phyloP scores from a whole-genome alignment of 805 yeast genomes.

The Schwanniomyces occidentalis region DNA sequence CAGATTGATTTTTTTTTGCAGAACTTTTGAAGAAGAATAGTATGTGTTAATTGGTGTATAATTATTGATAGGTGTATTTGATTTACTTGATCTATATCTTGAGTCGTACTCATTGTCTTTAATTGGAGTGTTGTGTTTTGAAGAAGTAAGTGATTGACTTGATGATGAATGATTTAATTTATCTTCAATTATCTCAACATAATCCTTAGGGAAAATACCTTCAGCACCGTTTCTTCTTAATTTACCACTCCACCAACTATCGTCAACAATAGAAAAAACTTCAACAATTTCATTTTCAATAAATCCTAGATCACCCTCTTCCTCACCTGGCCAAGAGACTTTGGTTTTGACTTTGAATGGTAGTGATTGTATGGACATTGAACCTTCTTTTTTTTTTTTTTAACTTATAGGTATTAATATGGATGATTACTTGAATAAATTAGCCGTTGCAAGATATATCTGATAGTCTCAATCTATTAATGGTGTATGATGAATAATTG shows the following conservation, averaged over 20 bases:
- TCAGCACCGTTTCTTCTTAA: constrained; percentile 75
- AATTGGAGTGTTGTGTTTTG: constrained; percentile 14
- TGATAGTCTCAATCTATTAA: no score
- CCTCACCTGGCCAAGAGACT: constrained; percentile 93
- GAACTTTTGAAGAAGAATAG: constrained; percentile 8
- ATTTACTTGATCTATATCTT: constrained; percentile 12
- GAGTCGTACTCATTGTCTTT: constrained; percentile 9
- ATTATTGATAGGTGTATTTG: constrained; percentile 3
- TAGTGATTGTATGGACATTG: constrained; percentile 39
- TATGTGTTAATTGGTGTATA: constrained; percentile 3
- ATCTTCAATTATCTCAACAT: constrained; percentile 61
- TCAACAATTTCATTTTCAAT: constrained; percentile 91
- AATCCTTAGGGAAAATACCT: constrained; percentile 88
- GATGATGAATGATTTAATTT: constrained; percentile 17
- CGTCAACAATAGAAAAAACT: constrained; percentile 77
- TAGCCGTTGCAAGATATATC: no score
- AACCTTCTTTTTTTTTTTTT: no score
- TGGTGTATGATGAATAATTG: no score
- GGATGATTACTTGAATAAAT: no score
- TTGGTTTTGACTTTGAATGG: constrained; percentile 80
- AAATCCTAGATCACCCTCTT: constrained; percentile 87
- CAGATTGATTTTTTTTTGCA: constrained; percentile 11
- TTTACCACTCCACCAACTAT: constrained; percentile 89
- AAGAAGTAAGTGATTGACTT: constrained; percentile 14
- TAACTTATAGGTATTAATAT: no score